These are phyloP conservation scores for Eucalyptus guilfoylei DNA, from an alignment of 345 rosid species.

Conservation along the genomic window DNA sequence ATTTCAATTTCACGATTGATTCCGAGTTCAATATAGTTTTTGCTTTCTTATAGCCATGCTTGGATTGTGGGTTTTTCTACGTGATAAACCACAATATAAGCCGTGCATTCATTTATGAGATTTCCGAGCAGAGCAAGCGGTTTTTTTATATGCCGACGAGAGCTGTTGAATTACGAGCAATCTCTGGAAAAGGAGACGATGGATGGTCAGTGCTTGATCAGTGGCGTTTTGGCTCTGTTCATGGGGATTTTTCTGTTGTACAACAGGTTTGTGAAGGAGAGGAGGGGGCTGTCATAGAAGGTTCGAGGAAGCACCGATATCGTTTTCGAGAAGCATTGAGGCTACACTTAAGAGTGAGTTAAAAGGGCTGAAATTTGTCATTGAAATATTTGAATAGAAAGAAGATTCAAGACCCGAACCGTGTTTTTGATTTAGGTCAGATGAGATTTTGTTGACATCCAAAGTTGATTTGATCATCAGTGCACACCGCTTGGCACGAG, in stretches of 20 bases:
- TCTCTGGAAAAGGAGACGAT: no score
- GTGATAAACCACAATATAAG: slow-evolving; percentile 62
- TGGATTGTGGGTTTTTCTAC: slow-evolving; percentile 71
- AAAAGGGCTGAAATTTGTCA: background rate
- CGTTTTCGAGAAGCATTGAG: slow-evolving; percentile 44
- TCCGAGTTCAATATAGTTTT: background rate
- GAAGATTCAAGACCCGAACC: background rate
- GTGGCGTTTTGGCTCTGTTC: slow-evolving; percentile 13
- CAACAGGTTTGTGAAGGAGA: no score
- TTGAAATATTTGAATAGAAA: background rate
- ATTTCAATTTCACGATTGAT: background rate
- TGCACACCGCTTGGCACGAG: no score
- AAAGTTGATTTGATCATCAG: no score
- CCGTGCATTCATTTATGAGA: no score
- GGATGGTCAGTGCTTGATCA: no score
- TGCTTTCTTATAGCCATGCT: slow-evolving; percentile 35
- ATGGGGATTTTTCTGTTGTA: slow-evolving; percentile 21
- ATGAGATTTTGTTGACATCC: no score
- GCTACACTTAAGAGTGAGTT: background rate
- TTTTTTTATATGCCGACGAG: background rate
- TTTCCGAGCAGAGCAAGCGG: no score
- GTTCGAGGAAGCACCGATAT: slow-evolving; percentile 35
- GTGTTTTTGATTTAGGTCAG: background rate
- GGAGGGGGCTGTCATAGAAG: background rate
- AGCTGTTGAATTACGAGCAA: no score